Evolutionary conservation across 306 rosid species (phyloP).

Genomic region (barrel medic (Medicago truncatula)): MtrunA17r5.0-ANR NC_053042.1:5320501-5321000

Average conservation of each 20-base stretch:
- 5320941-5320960: not conserved
- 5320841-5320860: not conserved
- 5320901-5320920: not conserved
- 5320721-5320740: not conserved
- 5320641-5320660: not conserved
- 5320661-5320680: not conserved
- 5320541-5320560: not conserved
- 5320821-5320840: not conserved
- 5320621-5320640: no score
- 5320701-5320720: not conserved
- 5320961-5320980: not conserved
- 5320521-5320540: constrained; percentile 19
- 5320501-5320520: constrained; percentile 5
- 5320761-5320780: not conserved
- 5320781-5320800: not conserved
- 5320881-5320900: not conserved
- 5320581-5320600: not conserved
- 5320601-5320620: no score
- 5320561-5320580: constrained; percentile 5
- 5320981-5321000: not conserved
- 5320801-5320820: constrained; percentile 2
- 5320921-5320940: not conserved
- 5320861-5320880: not conserved
- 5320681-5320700: constrained; percentile 1
- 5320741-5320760: constrained; percentile 2